Base-by-base conservation (phyloP, 2,329 filamentous ascomycete species). In the Trichophyton rubrum region DNA sequence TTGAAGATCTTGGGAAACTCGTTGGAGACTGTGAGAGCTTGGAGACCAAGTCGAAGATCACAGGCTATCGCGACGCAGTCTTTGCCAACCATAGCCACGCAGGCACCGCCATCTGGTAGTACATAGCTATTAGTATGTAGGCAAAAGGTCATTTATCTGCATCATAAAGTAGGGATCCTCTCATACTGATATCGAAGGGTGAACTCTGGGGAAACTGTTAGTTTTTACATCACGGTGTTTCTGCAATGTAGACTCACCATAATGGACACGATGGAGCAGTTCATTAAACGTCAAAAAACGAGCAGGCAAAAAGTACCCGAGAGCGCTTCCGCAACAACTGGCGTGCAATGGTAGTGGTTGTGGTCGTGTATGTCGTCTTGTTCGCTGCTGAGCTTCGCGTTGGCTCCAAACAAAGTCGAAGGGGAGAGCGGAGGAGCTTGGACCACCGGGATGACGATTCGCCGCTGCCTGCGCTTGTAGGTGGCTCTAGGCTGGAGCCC, bases 1-100 rank as follows among this genome's bases (percentile, higher is more conserved):
- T 87, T 85, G 85, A 97, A 97, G 82, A 99, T 89, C 82, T 99
- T 99, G 80, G 93, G 93, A 82, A 97, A 97, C 86, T 97, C 75
- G 86, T 99, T 99, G 75, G 90, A 96, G 62, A 99, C 89, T 65
- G 93, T 99, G 72, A 99, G 83, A 72, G 93, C 84, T 80, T 99
- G 93, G 73, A 97, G 86, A 70, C 93, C 93, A 67, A 99, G 89
- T 66, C 93, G 92, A 67, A 99, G 89, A 78, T 99, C 93, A 81
- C 93, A 99, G 75, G 93, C 93, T 74, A 99, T 97, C 77, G 93
- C 93, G 64, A 99, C 93, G 77, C 93, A 99, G 85, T 97, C 91
- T 79, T 99, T 97, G 81, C 93, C 93, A 66, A 96, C 91, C 93
- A 97, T 97, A 77, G 92, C 92, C 67, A 97, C 90, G 78, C 88